A percentile compares a stretch with the other conserved stretches of the same genome.
Evolutionary conservation across 345 rosid genomes (phyloP).

Genomic region (Populus alba): DNA sequence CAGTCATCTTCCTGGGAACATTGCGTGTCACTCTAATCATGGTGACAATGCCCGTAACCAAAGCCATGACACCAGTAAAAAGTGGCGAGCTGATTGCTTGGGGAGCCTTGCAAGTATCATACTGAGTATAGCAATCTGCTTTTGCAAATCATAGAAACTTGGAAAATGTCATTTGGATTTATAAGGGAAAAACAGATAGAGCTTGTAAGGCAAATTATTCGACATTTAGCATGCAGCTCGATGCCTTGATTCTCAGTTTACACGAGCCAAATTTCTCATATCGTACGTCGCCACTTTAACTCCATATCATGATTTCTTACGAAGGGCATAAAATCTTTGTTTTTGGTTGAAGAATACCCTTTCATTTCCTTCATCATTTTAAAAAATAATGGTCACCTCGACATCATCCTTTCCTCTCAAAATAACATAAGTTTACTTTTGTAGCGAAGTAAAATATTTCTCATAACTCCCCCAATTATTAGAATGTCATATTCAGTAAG

Average conservation of each 20-base stretch:
- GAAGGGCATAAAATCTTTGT: background rate
- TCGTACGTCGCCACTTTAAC: background rate
- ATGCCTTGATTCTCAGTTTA: background rate
- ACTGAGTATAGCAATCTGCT: slow-evolving; percentile 36
- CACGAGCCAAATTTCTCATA: background rate
- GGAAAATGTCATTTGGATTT: background rate
- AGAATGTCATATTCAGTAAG: too few relatives aligned
- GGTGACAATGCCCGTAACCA: slow-evolving; percentile 76
- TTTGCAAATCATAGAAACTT: slow-evolving; percentile 17
- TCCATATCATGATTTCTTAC: background rate
- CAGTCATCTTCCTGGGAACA: slow-evolving; percentile 65
- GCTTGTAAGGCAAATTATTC: background rate
- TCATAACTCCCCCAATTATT: too few relatives aligned
- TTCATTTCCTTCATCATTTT: background rate
- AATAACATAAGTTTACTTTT: too few relatives aligned
- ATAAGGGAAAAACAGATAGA: background rate
- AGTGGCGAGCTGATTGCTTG: slow-evolving; percentile 56
- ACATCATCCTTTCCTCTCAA: background rate
- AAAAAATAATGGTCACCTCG: background rate
- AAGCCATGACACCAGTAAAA: slow-evolving; percentile 76
- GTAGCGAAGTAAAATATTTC: too few relatives aligned
- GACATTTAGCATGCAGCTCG: background rate
- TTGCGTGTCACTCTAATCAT: slow-evolving; percentile 72
- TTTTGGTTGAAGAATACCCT: too few relatives aligned
- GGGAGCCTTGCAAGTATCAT: slow-evolving; percentile 37